Percentiles rank a stretch among this genome's conserved stretches.
Conservation (phyloP, 805 yeast species). For the Metschnikowia corniflorae region DNA sequence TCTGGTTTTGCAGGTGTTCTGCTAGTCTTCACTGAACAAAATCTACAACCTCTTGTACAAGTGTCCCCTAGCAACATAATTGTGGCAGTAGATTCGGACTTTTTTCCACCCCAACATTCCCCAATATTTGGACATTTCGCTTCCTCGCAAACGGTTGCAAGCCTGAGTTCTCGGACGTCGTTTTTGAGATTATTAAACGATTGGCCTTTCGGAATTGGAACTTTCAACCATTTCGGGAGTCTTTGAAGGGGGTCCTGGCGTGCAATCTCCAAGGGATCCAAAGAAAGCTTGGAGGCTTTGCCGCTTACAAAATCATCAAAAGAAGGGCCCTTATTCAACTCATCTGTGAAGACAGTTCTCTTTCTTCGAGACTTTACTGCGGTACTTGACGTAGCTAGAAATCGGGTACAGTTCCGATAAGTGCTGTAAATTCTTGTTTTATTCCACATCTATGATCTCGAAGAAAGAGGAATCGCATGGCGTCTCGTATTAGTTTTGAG, state of each 20-base stretch:
- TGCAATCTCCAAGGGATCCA: conserved; percentile 78
- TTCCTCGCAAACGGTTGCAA: conserved; percentile 97
- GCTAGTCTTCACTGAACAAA: conserved; percentile 93
- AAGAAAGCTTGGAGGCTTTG: conserved; percentile 59
- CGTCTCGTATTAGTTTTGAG: too few species aligned
- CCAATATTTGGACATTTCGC: conserved; percentile 99
- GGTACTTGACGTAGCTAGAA: conserved; percentile 14
- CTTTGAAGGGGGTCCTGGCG: conserved; percentile 66
- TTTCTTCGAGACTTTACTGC: conserved; percentile 38
- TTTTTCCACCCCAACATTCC: conserved; percentile 98
- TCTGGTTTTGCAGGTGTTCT: conserved; percentile 86
- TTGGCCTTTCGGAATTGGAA: conserved; percentile 94
- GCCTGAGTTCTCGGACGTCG: conserved; percentile 82
- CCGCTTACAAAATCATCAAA: conserved; percentile 90
- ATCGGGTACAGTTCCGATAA: neutral
- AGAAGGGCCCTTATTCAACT: conserved; percentile 79
- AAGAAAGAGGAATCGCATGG: too few species aligned
- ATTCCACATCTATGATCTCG: neutral
- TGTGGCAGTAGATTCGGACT: conserved; percentile 93
- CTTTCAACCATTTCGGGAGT: conserved; percentile 90
- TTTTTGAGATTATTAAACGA: conserved; percentile 75
- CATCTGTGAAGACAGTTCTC: conserved; percentile 62
- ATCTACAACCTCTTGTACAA: conserved; percentile 98
- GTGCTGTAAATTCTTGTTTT: neutral
- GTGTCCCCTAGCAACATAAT: conserved; percentile 98